phyloP scores from a whole-genome alignment of 2,329 filamentous ascomycete genomes.

The Scorias spongiosa region DNA sequence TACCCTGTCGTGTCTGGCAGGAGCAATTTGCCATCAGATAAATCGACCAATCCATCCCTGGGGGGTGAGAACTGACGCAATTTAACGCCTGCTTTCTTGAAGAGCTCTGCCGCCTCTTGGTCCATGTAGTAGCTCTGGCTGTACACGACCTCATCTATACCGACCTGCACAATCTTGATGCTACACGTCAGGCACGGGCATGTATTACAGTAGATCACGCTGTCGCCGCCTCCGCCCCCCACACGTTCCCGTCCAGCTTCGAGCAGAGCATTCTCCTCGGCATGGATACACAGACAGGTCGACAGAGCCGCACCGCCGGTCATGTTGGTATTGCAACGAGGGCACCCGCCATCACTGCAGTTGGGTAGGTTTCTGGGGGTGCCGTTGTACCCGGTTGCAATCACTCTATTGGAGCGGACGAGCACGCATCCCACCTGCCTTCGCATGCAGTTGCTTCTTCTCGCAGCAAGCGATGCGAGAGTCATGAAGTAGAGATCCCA shows the following conservation, averaged over 20 bases:
- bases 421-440: constrained; percentile 87
- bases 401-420: constrained; percentile 70
- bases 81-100: constrained; percentile 67
- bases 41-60: constrained; percentile 19
- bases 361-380: constrained; percentile 82
- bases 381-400: constrained; percentile 94
- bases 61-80: constrained; percentile 71
- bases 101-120: constrained; percentile 57
- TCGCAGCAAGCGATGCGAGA: constrained; percentile 78
- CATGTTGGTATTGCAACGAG: constrained; percentile 55
- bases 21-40: constrained; percentile 2
- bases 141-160: constrained; percentile 90
- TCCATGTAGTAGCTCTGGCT: constrained; percentile 94
- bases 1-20: not conserved
- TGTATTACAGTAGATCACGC: constrained; percentile 54
- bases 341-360: constrained; percentile 83
- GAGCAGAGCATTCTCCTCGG: constrained; percentile 90
- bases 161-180: constrained; percentile 96
- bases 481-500: constrained; percentile 99
- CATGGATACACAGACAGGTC: constrained; percentile 92
- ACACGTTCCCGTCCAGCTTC: constrained; percentile 89
- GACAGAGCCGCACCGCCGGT: constrained; percentile 59
- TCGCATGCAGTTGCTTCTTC: constrained; percentile 96
- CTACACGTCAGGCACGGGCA: constrained; percentile 96
- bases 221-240: constrained; percentile 42